Evolutionary conservation across 1,284 basidiomycete genomes (phyloP).

Genomic region (Exobasidium rhododendri): DNA sequence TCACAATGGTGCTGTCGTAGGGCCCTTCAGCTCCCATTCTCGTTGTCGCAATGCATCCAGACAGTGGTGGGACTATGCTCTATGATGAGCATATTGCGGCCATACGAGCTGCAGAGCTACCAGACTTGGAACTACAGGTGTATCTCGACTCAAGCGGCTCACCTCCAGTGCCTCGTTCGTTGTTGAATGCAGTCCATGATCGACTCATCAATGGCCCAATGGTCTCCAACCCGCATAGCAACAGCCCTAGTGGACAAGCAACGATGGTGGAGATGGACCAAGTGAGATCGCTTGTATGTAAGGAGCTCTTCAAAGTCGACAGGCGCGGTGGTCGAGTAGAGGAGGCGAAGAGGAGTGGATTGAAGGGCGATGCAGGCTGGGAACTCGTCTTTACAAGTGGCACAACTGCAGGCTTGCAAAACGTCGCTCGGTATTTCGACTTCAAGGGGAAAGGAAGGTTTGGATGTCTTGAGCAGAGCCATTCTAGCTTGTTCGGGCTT

Average conservation of each 20-base stretch:
- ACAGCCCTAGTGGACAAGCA: conserved; percentile 7
- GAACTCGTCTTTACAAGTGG: conserved; percentile 38
- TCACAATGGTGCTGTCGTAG: no score
- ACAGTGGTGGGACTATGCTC: no score
- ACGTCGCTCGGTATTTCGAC: conserved; percentile 34
- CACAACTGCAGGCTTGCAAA: conserved; percentile 34
- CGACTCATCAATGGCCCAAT: background rate
- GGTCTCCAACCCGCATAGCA: conserved; percentile 7
- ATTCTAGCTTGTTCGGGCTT: conserved; percentile 36
- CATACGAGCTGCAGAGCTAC: conserved; percentile 1
- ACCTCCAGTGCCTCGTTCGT: background rate
- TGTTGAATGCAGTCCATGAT: conserved; percentile 5
- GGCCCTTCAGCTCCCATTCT: no score
- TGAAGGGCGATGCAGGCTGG: conserved; percentile 18
- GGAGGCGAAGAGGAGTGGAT: background rate
- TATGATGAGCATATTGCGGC: conserved; percentile 6
- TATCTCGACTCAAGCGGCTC: conserved; percentile 1
- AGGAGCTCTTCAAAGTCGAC: conserved; percentile 3
- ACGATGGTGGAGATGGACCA: conserved; percentile 4
- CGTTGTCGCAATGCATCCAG: no score
- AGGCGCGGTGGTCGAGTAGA: background rate
- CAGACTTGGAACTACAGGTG: background rate
- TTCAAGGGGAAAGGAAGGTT: conserved; percentile 22
- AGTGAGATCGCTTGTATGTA: background rate
- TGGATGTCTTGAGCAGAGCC: conserved; percentile 26